Percentiles rank a stretch among this genome's conserved stretches.
Conservation (phyloP, 768 basidiomycete genomes). For the Trametes coccinea region DNA sequence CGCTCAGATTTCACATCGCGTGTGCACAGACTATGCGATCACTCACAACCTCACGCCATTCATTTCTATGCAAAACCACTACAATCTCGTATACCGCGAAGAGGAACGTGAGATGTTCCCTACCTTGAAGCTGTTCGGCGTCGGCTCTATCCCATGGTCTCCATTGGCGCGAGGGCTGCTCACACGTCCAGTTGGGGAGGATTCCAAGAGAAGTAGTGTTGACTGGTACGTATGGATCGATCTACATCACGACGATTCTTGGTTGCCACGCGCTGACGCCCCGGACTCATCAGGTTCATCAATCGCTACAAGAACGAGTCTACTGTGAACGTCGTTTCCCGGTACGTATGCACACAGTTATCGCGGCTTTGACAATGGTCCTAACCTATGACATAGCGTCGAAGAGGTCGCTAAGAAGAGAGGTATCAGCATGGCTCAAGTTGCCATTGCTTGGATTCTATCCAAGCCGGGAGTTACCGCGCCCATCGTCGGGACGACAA, state of each 20-base stretch:
- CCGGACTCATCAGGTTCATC: background rate
- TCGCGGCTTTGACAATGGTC: no score
- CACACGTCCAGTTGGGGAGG: constrained; percentile 27
- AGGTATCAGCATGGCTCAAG: constrained; percentile 38
- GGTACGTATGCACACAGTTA: constrained; percentile 11
- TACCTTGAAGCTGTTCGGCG: constrained; percentile 35
- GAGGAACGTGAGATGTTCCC: constrained; percentile 64
- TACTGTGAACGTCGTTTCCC: constrained; percentile 39
- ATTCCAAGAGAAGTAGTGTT: constrained; percentile 27
- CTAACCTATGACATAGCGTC: constrained; percentile 24
- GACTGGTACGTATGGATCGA: constrained; percentile 21
- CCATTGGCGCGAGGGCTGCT: constrained; percentile 38
- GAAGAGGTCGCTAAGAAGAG: constrained; percentile 43
- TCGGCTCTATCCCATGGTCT: constrained; percentile 41
- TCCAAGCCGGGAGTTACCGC: constrained; percentile 28
- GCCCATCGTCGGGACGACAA: constrained; percentile 36
- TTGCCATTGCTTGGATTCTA: constrained; percentile 38
- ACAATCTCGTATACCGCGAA: constrained; percentile 57
- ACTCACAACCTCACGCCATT: constrained; percentile 47
- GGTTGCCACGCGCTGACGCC: no score
- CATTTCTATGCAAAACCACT: constrained; percentile 66
- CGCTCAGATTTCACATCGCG: background rate
- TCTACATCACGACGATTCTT: no score
- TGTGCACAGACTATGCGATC: constrained; percentile 40
- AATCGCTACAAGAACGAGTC: constrained; percentile 7